Base-by-base conservation (phyloP, 306 rosid genomes). In the Acacia acuminata region DNA sequence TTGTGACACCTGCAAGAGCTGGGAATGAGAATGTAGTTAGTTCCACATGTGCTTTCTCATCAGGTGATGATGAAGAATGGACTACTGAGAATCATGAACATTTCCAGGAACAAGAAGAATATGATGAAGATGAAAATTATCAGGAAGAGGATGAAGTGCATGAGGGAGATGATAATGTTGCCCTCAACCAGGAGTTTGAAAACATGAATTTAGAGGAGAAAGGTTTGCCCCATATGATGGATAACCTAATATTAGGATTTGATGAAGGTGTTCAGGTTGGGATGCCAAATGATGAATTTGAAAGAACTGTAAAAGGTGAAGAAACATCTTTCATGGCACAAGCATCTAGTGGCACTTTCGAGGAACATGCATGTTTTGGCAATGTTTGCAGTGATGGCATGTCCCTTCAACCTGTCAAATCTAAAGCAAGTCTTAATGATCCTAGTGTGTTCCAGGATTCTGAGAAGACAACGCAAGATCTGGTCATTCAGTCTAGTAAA, bases 261-360 rank as follows among this genome's bases (percentile, higher is more conserved):
- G 84, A 96, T 58, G 99, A 96, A 88, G 98, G 99, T n/a, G 91
- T 96, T 84, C 93, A 92, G 88, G 98, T 96, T 77, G 94, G 93
- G 73, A 87, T 96, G 98, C 99, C 94, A 20, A 91, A 78, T 83
- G 98, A 90, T 61, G 99, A 96, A 79, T 91, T 88, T 86, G 97
- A 89, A 80, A 91, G 85, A 86, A 76, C 80, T 77, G 81, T 84
- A 1, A 88, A 88, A 83, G 83, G 84, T 82, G 95, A 85, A 47
- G 91, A 90, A 78, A 68, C 83, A 80, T 25, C 87, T 66, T 87
- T 73, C 75, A 78, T 75, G 48, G 66, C 48, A 47, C 87, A 88
- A 72, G 87, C 84, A 73, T 78, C 91, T 71, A 79, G 81, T 44
- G 69, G 79, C 70, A 68, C 76, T 67, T 76, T 85, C 4, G 92